A percentile compares a stretch with the other conserved stretches of the same genome.
phyloP scores from a whole-genome alignment of 192 early-diverging fungal genomes.

The Coemansia sp. region DNA sequence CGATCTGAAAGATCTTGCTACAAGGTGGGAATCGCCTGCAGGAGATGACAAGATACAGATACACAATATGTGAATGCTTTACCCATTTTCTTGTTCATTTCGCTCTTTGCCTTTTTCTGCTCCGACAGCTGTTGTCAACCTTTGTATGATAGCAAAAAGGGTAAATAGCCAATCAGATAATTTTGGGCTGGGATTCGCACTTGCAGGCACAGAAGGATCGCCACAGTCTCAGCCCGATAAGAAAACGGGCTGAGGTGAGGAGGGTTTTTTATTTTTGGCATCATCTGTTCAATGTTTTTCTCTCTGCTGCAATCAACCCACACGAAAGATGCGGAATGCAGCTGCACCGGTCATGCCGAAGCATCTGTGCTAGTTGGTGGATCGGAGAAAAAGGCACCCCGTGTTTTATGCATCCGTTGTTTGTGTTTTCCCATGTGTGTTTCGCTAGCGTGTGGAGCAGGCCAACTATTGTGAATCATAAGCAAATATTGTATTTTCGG shows the following conservation, averaged over 20 bases:
- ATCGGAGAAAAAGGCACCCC: neutral
- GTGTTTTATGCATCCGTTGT: neutral
- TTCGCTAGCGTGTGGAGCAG: neutral
- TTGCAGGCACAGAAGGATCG: neutral
- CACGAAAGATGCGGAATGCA: neutral
- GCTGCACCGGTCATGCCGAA: neutral
- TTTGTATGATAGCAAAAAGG: neutral
- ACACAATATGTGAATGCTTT: too few species aligned
- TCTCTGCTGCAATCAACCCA: neutral
- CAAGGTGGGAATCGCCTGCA: too few species aligned
- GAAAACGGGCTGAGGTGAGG: neutral
- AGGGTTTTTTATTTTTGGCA: neutral
- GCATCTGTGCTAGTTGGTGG: neutral
- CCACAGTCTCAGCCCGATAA: neutral
- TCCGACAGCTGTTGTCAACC: too few species aligned
- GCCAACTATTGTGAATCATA: neutral
- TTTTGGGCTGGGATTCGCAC: neutral
- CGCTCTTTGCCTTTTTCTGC: too few species aligned
- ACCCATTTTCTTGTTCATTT: too few species aligned
- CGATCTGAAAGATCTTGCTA: too few species aligned
- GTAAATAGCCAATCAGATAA: neutral
- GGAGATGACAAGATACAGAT: too few species aligned
- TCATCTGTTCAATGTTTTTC: neutral
- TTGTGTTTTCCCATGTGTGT: neutral
- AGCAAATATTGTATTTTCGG: neutral